Evolutionary conservation across 306 rosid genomes (phyloP), one percentile per base, ranked within the genome.

Genomic region (Luffa acutangula): DNA sequence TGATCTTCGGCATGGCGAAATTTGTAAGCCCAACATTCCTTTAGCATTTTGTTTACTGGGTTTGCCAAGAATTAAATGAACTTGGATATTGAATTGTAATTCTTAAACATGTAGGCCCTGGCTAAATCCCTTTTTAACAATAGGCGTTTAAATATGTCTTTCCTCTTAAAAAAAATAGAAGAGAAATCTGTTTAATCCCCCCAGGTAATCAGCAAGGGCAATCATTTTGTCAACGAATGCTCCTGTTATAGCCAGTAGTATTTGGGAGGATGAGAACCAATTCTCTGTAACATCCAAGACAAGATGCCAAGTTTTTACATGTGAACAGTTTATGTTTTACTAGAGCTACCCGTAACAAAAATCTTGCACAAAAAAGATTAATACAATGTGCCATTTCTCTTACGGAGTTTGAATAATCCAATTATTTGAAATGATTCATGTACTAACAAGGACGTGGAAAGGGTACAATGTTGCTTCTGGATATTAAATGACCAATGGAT

Each of bases 1-100:
- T 48, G 98, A 96, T 86, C 99, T 96, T 81, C 97, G 99, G 57
- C 99, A 78, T 46, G 99, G 99, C 83, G 98, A 93, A 85, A 93
- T 96, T 79, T 90, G 99, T 96, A 81, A 72, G 98, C 80, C 17
- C 59, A 10, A 57, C 49, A 78, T 72, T 51, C 54, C 4, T 36
- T 39, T 69, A 43, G 25, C 54, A 25, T 42, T 60, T 64, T 56
- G 2, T 45, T 53, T 39, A 76, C 54, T 77, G 78, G 46, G 43
- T 74, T 3, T 49, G 15, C 58, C 58, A 45, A 72, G 46, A 11
- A 21, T 58, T 31, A 6, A 64, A 51, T 59, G 31, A 65, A 34
- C 10, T 56, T 10, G 64, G 56, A 42, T 60, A 58, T 43, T 59
- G 9, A 6, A 42, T 14, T 12, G 58, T 31, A 42, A 58, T 42